These are phyloP conservation scores for Epichloe sylvatica DNA, from an alignment of 2,329 filamentous ascomycete genomes.

Conservation along the genomic window DNA sequence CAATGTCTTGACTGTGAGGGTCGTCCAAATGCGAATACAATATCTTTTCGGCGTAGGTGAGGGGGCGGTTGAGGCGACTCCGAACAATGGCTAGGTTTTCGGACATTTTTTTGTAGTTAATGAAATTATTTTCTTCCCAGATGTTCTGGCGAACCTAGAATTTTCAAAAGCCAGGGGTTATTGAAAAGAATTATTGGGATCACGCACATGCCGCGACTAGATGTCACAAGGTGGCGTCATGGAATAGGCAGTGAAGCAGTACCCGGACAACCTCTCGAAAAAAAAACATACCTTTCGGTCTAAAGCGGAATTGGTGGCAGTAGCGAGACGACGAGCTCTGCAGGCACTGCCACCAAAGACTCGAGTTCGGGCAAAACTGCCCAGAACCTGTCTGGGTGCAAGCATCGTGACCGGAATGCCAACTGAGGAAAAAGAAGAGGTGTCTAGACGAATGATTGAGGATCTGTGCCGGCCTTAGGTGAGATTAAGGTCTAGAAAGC, in stretches of 20 bases:
- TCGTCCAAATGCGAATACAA: slow-evolving; percentile 98
- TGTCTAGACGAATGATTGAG: slow-evolving; percentile 12
- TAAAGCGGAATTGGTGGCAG: slow-evolving; percentile 71
- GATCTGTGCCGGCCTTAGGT: slow-evolving; percentile 11
- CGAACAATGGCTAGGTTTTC: slow-evolving; percentile 92
- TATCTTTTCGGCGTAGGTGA: slow-evolving; percentile 96
- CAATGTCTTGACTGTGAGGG: slow-evolving; percentile 87
- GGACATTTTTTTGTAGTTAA: slow-evolving; percentile 99
- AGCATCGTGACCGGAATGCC: slow-evolving; percentile 40
- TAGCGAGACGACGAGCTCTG: slow-evolving; percentile 62
- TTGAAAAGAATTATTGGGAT: not conserved
- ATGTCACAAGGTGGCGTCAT: not conserved
- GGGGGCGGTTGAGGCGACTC: slow-evolving; percentile 74
- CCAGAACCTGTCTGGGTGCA: slow-evolving; percentile 57
- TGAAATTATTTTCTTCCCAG: slow-evolving; percentile 90
- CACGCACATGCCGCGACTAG: not conserved
- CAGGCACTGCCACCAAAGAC: slow-evolving; percentile 41
- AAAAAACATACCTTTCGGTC: slow-evolving; percentile 60
- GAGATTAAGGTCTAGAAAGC: slow-evolving; percentile 5
- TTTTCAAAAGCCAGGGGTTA: not conserved
- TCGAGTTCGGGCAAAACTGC: slow-evolving; percentile 48
- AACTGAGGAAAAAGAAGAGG: slow-evolving; percentile 20
- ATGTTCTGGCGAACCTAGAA: slow-evolving; percentile 78
- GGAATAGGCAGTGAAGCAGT: not conserved
- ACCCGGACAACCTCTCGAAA: not conserved